phyloP scores from a whole-genome alignment of 768 basidiomycete genomes.

The Boletus insuetus region DNA sequence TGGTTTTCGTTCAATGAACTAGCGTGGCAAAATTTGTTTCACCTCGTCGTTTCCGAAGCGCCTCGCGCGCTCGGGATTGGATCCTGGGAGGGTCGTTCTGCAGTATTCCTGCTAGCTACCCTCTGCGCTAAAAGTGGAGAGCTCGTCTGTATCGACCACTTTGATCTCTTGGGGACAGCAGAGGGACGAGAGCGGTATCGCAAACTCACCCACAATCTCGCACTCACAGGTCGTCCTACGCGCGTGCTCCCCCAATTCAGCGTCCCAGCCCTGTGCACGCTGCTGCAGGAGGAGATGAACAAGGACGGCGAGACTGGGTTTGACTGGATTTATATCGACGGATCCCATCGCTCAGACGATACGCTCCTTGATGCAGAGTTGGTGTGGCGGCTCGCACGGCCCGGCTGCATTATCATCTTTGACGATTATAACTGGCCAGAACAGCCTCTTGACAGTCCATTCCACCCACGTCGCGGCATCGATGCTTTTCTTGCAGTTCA shows the following conservation, averaged over 20 bases:
- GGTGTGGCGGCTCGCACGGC: slow-evolving; percentile 51
- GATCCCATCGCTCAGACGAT: slow-evolving; percentile 58
- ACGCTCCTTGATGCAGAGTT: slow-evolving; percentile 61
- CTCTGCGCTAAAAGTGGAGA: slow-evolving; percentile 45
- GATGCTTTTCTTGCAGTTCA: slow-evolving; percentile 55
- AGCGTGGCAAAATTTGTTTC: slow-evolving; percentile 43
- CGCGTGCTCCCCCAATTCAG: slow-evolving; percentile 54
- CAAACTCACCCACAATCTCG: slow-evolving; percentile 47
- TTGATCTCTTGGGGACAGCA: slow-evolving; percentile 48
- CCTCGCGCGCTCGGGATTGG: slow-evolving; percentile 58
- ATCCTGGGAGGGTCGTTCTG: slow-evolving; percentile 64
- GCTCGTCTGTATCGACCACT: slow-evolving; percentile 57
- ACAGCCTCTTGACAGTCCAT: slow-evolving; percentile 45
- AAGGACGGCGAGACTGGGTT: slow-evolving; percentile 38
- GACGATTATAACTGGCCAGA: slow-evolving; percentile 57
- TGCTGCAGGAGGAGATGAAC: slow-evolving; percentile 46
- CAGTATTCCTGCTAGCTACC: slow-evolving; percentile 49
- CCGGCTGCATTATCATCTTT: slow-evolving; percentile 52
- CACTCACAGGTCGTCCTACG: slow-evolving; percentile 40
- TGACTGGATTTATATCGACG: slow-evolving; percentile 60
- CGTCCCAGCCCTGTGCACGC: slow-evolving; percentile 45
- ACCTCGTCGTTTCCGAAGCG: slow-evolving; percentile 32
- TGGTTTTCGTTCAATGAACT: slow-evolving; percentile 51
- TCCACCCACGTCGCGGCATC: slow-evolving; percentile 56
- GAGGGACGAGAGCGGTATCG: slow-evolving; percentile 46